Evolutionary conservation across 2,329 filamentous ascomycete genomes (phyloP), one percentile per base, ranked within the genome.

Genomic region (Fusarium pseudograminearum): DNA sequence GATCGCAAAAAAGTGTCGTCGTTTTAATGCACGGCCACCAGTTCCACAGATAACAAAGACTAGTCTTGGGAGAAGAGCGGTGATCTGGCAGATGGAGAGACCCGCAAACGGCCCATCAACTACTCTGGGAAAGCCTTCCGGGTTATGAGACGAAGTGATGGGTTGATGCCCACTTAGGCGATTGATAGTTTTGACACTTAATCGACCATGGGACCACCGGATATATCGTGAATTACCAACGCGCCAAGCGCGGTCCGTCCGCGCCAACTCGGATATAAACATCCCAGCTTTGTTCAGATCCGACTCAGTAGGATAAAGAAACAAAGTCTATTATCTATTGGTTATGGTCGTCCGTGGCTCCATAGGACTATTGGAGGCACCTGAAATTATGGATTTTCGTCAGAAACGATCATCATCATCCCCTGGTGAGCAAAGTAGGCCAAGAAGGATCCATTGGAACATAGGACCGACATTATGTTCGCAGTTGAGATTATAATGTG

Each of bases 311-410:
- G 26, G 11, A 10, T 28, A 7, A 9, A 4, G 5, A 12, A 44
- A 18, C 1, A 0, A 1, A 20, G 10, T 24, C 7, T 50, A 8
- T 40, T 36, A 8, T 40, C 6, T 4, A 3, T 28, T 9, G 48
- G 2, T 14, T 0, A 0, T 4, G 5, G 4, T 12, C 1, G 15
- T 15, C 16, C 5, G 4, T 18, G 24, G 14, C 14, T 8, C 18
- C 48, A 16, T n/a, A 16, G n/a, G 4, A 28, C 34, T 36, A 36
- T n/a, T 3, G 8, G 4, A 3, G 28, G 31, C 2, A 9, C 12
- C 31, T 15, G 22, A 20, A 11, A 16, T 10, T 36, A 36, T 36
- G 14, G 18, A 20, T 9, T 20, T n/a, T 15, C 12, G 11, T 2
- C 22, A 15, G 34, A 51, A 20, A 28, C 28, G 14, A 40, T 51